Conservation (phyloP, 345 rosid species). For the Lepidium sativum region DNA sequence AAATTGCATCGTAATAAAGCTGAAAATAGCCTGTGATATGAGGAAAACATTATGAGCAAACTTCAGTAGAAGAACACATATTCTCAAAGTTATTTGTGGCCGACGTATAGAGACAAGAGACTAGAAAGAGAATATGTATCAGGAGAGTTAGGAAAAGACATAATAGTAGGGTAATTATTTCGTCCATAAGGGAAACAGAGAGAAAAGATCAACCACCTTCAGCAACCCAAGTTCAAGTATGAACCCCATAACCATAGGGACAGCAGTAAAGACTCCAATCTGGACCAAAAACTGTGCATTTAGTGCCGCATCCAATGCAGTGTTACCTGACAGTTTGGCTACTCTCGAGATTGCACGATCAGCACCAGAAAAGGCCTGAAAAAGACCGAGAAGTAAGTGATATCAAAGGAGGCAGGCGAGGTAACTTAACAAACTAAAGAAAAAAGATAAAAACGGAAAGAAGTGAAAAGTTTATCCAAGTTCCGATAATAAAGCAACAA, state of each 20-base stretch:
- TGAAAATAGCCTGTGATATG: slow-evolving; percentile 76
- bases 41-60: slow-evolving; percentile 1
- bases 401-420: neutral
- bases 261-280: slow-evolving; percentile 95
- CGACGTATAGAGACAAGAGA: neutral
- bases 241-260: slow-evolving; percentile 99
- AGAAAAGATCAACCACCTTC: slow-evolving; percentile 47
- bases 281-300: slow-evolving; percentile 97
- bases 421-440: neutral
- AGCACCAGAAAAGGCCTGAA: slow-evolving; percentile 94
- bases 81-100: neutral
- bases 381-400: slow-evolving; percentile 3
- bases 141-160: neutral
- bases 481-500: neutral
- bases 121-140: neutral
- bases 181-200: neutral
- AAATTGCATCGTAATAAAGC: slow-evolving; percentile 95
- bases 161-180: neutral
- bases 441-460: neutral
- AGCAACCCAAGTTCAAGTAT: slow-evolving; percentile 87
- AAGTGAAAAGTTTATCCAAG: neutral
- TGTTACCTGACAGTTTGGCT: slow-evolving; percentile 59
- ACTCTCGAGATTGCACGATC: slow-evolving; percentile 43
- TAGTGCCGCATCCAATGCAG: slow-evolving; percentile 81
- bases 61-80: neutral